phyloP scores from a whole-genome alignment of 331 rosid species.

The Phaseolus coccineus region DNA sequence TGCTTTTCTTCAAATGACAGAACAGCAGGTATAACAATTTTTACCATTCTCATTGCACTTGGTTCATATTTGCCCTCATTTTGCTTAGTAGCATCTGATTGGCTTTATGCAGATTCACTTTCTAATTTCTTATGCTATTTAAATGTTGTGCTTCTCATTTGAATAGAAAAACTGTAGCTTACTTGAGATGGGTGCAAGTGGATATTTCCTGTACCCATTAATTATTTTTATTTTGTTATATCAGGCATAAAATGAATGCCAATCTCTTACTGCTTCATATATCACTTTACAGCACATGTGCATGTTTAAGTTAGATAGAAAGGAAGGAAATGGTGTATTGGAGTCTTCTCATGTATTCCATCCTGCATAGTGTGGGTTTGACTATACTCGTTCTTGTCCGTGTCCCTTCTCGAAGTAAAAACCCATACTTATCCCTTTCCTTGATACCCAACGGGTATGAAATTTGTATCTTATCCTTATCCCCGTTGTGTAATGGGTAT shows the following conservation, averaged over 20 bases:
- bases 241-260: conserved; percentile 31
- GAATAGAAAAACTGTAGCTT: neutral
- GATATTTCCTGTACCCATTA: neutral
- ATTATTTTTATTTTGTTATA: neutral
- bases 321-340: no score
- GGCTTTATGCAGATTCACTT: conserved; percentile 36
- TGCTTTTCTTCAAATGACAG: conserved; percentile 93
- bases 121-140: conserved; percentile 5
- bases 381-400: no score
- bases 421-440: no score
- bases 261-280: neutral
- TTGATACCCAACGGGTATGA: no score
- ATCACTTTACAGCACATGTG: neutral
- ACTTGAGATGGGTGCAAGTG: neutral
- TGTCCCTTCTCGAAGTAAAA: no score
- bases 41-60: conserved; percentile 37
- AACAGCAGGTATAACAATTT: conserved; percentile 71
- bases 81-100: conserved; percentile 32
- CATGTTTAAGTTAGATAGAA: no score
- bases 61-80: conserved; percentile 23
- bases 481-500: no score
- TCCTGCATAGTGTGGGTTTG: no score
- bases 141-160: conserved; percentile 26
- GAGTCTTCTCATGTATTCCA: no score
- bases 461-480: no score